Evolutionary conservation across 169 alveolate species (phyloP).

Genomic region (Eimeria necatrix): DNA sequence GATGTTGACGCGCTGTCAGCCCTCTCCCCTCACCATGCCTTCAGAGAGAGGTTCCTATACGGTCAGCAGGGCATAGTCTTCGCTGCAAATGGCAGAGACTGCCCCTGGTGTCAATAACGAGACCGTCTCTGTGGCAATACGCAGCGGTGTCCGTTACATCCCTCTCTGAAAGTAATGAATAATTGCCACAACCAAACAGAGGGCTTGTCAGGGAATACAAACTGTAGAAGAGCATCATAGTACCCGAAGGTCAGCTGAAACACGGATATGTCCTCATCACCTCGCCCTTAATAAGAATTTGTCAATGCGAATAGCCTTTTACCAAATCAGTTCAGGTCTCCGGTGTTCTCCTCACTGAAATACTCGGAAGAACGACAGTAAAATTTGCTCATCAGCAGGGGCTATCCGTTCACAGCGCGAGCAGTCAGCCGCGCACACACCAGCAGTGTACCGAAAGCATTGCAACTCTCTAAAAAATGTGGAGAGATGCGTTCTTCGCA

Average conservation of each 20-base stretch:
- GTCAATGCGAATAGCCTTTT: not conserved
- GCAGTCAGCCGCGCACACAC: too few relatives aligned
- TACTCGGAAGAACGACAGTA: conserved; percentile 57
- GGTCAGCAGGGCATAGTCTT: not conserved
- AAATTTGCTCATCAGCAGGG: not conserved
- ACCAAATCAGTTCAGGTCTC: conserved; percentile 55
- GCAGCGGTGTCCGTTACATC: not conserved
- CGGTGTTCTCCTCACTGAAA: conserved; percentile 47
- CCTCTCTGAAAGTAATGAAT: too few relatives aligned
- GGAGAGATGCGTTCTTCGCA: too few relatives aligned
- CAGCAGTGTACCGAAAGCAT: too few relatives aligned
- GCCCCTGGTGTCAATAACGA: not conserved
- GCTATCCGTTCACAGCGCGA: not conserved
- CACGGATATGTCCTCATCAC: conserved; percentile 37
- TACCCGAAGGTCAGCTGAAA: conserved; percentile 43
- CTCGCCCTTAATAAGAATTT: not conserved
- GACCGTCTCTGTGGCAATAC: conserved; percentile 54
- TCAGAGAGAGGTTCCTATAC: conserved; percentile 51
- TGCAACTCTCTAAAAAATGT: too few relatives aligned
- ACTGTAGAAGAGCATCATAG: conserved; percentile 17
- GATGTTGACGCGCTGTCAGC: conserved; percentile 63
- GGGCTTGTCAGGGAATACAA: conserved; percentile 59
- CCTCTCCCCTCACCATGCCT: conserved; percentile 33
- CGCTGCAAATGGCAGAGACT: conserved; percentile 75
- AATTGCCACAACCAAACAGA: not conserved